These are phyloP conservation scores for Penicillium sp. DNA, from an alignment of 2,329 filamentous ascomycete species.

Conservation along the genomic window DNA sequence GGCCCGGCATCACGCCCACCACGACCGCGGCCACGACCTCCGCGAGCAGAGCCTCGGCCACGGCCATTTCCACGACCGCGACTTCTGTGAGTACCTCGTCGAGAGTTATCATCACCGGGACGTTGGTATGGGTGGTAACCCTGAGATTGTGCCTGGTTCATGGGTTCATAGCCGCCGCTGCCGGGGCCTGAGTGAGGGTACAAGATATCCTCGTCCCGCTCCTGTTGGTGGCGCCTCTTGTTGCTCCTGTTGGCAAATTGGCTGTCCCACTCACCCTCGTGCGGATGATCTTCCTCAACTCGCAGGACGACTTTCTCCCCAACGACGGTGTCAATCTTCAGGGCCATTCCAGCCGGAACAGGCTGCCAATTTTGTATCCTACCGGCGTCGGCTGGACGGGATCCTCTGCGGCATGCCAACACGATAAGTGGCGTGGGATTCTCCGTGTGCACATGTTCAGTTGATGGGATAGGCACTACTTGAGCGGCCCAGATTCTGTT, in stretches of 20 bases:
- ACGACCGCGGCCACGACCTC: slow-evolving; percentile 48
- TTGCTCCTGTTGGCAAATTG: slow-evolving; percentile 61
- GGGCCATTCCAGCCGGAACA: slow-evolving; percentile 67
- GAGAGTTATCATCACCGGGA: slow-evolving; percentile 44
- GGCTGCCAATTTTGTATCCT: slow-evolving; percentile 84
- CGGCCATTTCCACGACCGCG: slow-evolving; percentile 43
- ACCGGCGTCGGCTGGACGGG: slow-evolving; percentile 75
- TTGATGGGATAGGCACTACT: slow-evolving; percentile 70
- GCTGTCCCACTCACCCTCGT: slow-evolving; percentile 65
- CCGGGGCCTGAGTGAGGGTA: slow-evolving; percentile 28
- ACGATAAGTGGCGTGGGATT: slow-evolving; percentile 78
- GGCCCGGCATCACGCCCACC: slow-evolving; percentile 47
- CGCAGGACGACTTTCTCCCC: slow-evolving; percentile 83
- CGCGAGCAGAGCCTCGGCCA: slow-evolving; percentile 39
- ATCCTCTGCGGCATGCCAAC: slow-evolving; percentile 73
- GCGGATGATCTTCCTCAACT: slow-evolving; percentile 70
- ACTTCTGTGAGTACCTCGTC: slow-evolving; percentile 34
- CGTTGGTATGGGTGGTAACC: slow-evolving; percentile 30
- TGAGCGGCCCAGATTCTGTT: slow-evolving; percentile 85
- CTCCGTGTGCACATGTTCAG: slow-evolving; percentile 73
- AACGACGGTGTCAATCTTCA: slow-evolving; percentile 79
- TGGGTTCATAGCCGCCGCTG: slow-evolving; percentile 24
- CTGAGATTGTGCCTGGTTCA: slow-evolving; percentile 20
- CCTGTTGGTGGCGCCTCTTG: slow-evolving; percentile 61
- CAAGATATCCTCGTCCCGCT: slow-evolving; percentile 54